Base-by-base conservation (phyloP, 768 basidiomycete species). In the Pleurotus pulmonarius region DNA sequence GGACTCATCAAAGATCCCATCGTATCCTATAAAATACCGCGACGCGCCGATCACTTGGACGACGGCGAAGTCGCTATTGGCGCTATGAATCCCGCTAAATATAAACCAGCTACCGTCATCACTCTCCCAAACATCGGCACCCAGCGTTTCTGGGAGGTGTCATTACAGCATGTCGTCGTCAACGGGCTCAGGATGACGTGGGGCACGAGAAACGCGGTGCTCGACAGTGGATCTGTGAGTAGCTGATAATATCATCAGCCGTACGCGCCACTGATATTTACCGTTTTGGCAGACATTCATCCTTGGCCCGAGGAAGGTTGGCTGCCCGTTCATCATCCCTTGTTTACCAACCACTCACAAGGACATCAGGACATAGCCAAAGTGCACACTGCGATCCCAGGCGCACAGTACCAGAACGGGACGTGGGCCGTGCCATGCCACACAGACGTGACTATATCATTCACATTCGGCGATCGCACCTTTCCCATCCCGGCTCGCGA, bases 401-500 rank as follows among this genome's bases (percentile, higher is more conserved):
- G 80, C 16, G 64, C 80, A 6, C 61, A 71, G 56, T 61, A 70
- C 37, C 75, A 75, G 46, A 74, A 76, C 5, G 80, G 80, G 16
- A 67, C 69, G 1, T 81, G 83, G 67, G 82, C 79, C 37, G 74
- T 80, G 15, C 75, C 80, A 37, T 83, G 81, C 69, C 73, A 64
- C 1, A 70, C 75, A 16, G 74, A 61, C 41, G 67, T 74, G 29
- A 70, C 64, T 20, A 70, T 86, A n/a, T 71, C 77, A 0, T 64
- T 88, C 55, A 68, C 73, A 0, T 82, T 85, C 60, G 78, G 78
- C 46, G 73, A 73, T 5, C 72, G 70, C 20, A 34, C 61, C 0
- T 85, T 82, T 66, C 59, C 77, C 24, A 90, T 91, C 60, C 80
- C 87, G 58, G 76, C 88, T 2, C 72, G 76, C 52, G 88, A 92